Percentiles rank a stretch among this genome's conserved stretches.
These are phyloP conservation scores for Micractinium sp. DNA, from an alignment of 139 green algal genomes.

Conservation along the genomic window DNA sequence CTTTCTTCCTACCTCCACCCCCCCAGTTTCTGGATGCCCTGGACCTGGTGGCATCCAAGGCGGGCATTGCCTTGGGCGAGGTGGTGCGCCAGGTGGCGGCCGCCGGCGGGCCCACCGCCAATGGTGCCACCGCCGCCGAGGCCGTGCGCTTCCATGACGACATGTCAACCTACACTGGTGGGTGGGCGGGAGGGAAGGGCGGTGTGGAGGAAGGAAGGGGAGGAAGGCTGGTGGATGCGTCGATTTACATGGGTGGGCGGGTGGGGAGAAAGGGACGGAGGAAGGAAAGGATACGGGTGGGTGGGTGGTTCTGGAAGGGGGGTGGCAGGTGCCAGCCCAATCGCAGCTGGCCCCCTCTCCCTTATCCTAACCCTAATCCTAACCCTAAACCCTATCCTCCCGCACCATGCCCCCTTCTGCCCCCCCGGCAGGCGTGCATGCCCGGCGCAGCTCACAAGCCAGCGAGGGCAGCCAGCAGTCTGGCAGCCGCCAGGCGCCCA, in stretches of 20 bases:
- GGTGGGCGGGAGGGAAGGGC: too few relatives aligned
- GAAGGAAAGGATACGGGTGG: too few relatives aligned
- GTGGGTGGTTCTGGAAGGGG: too few relatives aligned
- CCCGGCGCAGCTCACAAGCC: not conserved
- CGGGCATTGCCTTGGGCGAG: not conserved
- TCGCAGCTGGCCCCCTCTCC: too few relatives aligned
- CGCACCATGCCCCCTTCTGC: not conserved
- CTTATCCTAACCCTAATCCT: too few relatives aligned
- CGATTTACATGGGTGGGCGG: too few relatives aligned
- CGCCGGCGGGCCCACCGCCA: not conserved
- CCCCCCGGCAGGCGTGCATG: not conserved
- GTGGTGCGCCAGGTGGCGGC: not conserved
- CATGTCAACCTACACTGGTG: constrained; percentile 54
- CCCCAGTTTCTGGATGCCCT: constrained; percentile 25
- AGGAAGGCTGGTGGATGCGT: too few relatives aligned
- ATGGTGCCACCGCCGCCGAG: constrained; percentile 47
- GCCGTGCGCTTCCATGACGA: constrained; percentile 74
- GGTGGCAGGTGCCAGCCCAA: too few relatives aligned
- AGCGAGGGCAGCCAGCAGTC: not conserved
- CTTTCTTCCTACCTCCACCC: too few relatives aligned
- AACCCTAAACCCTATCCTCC: not conserved
- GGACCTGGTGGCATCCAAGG: constrained; percentile 5
- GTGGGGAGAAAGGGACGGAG: too few relatives aligned
- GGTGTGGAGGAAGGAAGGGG: too few relatives aligned
- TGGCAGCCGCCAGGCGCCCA: not conserved